A percentile compares a stretch with the other conserved stretches of the same genome.
Conservation (phyloP, 2,329 filamentous ascomycete species). For the Talaromyces funiculosus region DNA sequence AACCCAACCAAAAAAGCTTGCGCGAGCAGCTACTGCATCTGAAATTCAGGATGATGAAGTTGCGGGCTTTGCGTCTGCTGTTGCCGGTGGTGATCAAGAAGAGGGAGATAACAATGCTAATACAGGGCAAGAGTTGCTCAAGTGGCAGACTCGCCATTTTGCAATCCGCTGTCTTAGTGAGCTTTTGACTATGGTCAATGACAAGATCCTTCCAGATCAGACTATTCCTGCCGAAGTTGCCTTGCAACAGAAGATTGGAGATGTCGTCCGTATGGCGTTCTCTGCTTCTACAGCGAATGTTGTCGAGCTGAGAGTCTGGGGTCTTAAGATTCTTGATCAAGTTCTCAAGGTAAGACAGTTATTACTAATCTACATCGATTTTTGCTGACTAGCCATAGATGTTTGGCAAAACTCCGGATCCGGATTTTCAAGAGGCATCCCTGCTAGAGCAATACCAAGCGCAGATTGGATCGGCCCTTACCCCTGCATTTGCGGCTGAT, state of each 20-base stretch:
- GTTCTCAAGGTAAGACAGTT: slow-evolving; percentile 60
- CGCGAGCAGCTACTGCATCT: slow-evolving; percentile 47
- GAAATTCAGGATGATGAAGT: slow-evolving; percentile 95
- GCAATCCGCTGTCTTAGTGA: slow-evolving; percentile 85
- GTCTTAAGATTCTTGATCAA: slow-evolving; percentile 87
- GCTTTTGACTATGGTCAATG: slow-evolving; percentile 70
- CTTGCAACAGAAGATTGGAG: slow-evolving; percentile 76
- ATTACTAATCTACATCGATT: not conserved
- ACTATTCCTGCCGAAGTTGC: slow-evolving; percentile 72
- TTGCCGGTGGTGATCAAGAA: slow-evolving; percentile 55
- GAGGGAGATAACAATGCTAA: slow-evolving; percentile 45
- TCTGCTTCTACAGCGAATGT: slow-evolving; percentile 94
- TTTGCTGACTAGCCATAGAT: slow-evolving; percentile 45
- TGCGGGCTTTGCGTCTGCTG: slow-evolving; percentile 82
- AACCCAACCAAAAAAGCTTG: slow-evolving; percentile 28
- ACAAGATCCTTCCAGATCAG: slow-evolving; percentile 71
- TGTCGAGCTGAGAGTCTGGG: slow-evolving; percentile 81
- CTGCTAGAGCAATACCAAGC: slow-evolving; percentile 97
- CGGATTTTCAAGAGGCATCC: slow-evolving; percentile 95
- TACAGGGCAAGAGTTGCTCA: slow-evolving; percentile 75
- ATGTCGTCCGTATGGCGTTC: slow-evolving; percentile 94
- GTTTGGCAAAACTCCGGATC: slow-evolving; percentile 92
- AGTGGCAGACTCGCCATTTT: slow-evolving; percentile 94
- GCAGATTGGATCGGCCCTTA: slow-evolving; percentile 93
- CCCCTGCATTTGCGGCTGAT: slow-evolving; percentile 90